phyloP scores from a whole-genome alignment of 1,284 basidiomycete genomes.

The Malassezia cuniculi region DNA sequence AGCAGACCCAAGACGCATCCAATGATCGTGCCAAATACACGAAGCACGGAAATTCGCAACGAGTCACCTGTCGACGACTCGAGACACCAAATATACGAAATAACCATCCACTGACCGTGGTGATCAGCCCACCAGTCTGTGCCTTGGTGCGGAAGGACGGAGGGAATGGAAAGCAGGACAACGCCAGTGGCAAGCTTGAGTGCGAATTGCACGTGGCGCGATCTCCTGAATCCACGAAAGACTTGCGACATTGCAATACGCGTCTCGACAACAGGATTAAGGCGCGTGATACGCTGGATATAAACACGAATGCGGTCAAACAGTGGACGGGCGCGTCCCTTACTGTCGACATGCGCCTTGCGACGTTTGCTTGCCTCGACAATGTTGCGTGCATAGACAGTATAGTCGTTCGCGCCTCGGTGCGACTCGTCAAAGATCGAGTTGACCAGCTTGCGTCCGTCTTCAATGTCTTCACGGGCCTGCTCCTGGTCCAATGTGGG shows the following conservation, averaged over 20 bases:
- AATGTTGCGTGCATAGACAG: too few relatives aligned
- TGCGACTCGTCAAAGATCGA: too few relatives aligned
- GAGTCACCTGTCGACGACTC: slow-evolving; percentile 49
- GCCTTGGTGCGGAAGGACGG: slow-evolving; percentile 37
- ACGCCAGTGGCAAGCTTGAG: slow-evolving; percentile 48
- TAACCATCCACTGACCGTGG: slow-evolving; percentile 47
- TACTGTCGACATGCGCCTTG: too few relatives aligned
- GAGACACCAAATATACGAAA: slow-evolving; percentile 47
- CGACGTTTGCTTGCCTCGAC: too few relatives aligned
- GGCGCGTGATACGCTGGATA: slow-evolving; percentile 1
- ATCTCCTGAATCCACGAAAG: slow-evolving; percentile 37
- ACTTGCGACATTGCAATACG: slow-evolving; percentile 18
- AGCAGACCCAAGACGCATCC: slow-evolving; percentile 47
- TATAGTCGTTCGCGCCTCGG: too few relatives aligned
- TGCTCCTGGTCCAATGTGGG: too few relatives aligned
- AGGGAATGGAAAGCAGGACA: slow-evolving; percentile 46
- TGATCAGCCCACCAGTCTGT: slow-evolving; percentile 45
- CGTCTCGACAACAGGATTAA: slow-evolving; percentile 6
- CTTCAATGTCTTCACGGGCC: too few relatives aligned
- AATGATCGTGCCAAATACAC: slow-evolving; percentile 47
- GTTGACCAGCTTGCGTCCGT: too few relatives aligned
- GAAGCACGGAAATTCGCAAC: slow-evolving; percentile 46
- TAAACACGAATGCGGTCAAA: too few relatives aligned
- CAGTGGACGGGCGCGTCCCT: too few relatives aligned
- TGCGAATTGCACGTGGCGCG: slow-evolving; percentile 47